A percentile compares a stretch with the other conserved stretches of the same genome.
Conservation (phyloP, 345 rosid genomes). For the Excoecaria cochinchinensis region DNA sequence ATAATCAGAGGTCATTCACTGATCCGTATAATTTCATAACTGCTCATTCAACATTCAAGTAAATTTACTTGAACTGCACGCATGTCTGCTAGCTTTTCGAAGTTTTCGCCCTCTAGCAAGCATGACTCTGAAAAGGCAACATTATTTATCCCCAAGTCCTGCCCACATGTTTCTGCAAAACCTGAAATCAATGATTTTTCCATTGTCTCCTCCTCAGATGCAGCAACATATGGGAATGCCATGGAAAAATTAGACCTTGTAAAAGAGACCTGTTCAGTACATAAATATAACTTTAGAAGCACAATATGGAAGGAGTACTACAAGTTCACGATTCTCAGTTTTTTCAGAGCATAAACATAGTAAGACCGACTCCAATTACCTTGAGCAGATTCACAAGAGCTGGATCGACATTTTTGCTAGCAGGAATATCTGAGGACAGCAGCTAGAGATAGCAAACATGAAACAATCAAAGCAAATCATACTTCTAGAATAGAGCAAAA, state of each 20-base stretch:
- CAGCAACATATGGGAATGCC: constrained; percentile 86
- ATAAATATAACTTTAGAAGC: constrained; percentile 14
- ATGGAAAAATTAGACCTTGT: constrained; percentile 71
- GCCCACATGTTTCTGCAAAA: constrained; percentile 62
- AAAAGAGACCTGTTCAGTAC: constrained; percentile 55
- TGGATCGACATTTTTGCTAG: constrained; percentile 47
- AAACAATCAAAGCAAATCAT: constrained; percentile 10
- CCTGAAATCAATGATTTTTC: constrained; percentile 67
- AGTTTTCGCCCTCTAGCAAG: constrained; percentile 52
- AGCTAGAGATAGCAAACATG: constrained; percentile 44
- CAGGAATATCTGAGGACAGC: constrained; percentile 65
- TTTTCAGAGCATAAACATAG: background rate
- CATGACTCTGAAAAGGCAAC: constrained; percentile 78
- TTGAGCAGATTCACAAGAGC: constrained; percentile 66
- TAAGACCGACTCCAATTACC: constrained; percentile 36
- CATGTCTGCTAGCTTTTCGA: constrained; percentile 60
- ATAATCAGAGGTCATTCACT: constrained; percentile 6
- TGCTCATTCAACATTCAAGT: background rate
- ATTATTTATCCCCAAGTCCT: constrained; percentile 43
- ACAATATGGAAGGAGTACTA: constrained; percentile 7
- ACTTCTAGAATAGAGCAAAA: background rate
- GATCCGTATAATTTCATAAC: background rate
- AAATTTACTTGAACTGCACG: constrained; percentile 59
- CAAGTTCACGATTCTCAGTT: background rate
- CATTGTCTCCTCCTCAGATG: constrained; percentile 72